Evolutionary conservation across 2,329 filamentous ascomycete genomes (phyloP), one percentile per base, ranked within the genome.

Genomic region (Hymenoscyphus infarciens): DNA sequence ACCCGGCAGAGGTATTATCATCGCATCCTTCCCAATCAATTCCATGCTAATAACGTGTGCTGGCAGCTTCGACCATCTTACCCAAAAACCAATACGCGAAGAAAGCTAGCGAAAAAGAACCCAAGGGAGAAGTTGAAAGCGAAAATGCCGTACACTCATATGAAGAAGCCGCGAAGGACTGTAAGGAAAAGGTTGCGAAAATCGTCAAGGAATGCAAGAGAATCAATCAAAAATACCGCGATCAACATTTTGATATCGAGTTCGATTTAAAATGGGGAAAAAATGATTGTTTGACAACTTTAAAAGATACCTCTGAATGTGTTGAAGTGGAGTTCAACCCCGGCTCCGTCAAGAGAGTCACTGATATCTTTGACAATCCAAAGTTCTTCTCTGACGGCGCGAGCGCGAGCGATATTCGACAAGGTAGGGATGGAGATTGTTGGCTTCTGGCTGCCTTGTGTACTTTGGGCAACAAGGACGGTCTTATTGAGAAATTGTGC

Each of bases 161-260:
- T 71, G 85, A 91, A 60, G 85, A 91, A 69, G 91, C 90, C 0
- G 85, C 82, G 2, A 82, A 82, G 25, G 83, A 87, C 63, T 96
- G 91, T 75, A 81, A 79, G 60, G 83, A 82, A 61, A 90, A 82
- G 77, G 89, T 82, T 3, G 80, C 79, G 29, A 83, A 85, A 73
- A 87, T 87, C 63, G 80, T 85, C 57, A 79, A 80, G 62, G 84
- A 87, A 71, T 96, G 91, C 73, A 81, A 86, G 25, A 83, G 90
- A 8, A 80, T 92, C 62, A 96, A 96, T 75, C 88, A 92, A 71
- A 94, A 92, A 75, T 97, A 96, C 73, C 84, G 88, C 16, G 91
- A 96, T 72, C 85, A 87, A n/a, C 87, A 95, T 74, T 96, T 96
- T 72, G 89, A 96, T 73, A 86, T 96, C 59, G 91, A 95, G 72